Evolutionary conservation across 345 rosid genomes (phyloP).

Genomic region (Melaleuca alternifolia): DNA sequence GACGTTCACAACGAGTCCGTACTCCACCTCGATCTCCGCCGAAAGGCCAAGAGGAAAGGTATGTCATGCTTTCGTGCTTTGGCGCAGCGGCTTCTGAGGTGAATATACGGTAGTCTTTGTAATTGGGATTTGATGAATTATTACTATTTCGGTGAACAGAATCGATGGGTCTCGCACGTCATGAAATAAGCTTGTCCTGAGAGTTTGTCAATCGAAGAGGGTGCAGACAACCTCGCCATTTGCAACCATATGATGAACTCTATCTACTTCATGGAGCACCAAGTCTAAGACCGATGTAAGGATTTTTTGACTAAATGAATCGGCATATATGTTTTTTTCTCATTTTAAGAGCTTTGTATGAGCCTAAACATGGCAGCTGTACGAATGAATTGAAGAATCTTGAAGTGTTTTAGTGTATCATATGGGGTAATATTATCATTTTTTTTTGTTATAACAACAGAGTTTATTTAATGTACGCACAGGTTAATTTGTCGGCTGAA

Average conservation of each 20-base stretch:
- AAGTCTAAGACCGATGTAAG: background rate
- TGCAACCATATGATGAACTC: background rate
- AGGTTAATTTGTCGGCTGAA: background rate
- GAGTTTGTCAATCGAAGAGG: background rate
- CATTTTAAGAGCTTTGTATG: background rate
- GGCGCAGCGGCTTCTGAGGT: background rate
- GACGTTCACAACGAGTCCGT: background rate
- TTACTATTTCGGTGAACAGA: background rate
- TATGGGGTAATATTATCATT: background rate
- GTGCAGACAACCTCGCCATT: background rate
- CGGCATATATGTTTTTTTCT: background rate
- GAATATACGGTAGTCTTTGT: background rate
- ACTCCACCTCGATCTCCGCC: background rate
- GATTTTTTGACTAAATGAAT: background rate
- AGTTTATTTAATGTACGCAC: too few species aligned
- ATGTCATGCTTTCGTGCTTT: background rate
- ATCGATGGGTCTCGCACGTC: background rate
- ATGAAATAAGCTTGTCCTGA: background rate
- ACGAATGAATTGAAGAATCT: background rate
- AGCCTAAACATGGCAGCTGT: background rate
- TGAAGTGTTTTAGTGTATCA: background rate
- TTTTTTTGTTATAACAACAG: too few species aligned
- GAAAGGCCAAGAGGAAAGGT: background rate
- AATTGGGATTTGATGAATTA: background rate
- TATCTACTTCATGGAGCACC: background rate